A percentile compares a stretch with the other conserved stretches of the same genome.
phyloP scores from a whole-genome alignment of 441 rosid species.

The Populus hybrid region DNA sequence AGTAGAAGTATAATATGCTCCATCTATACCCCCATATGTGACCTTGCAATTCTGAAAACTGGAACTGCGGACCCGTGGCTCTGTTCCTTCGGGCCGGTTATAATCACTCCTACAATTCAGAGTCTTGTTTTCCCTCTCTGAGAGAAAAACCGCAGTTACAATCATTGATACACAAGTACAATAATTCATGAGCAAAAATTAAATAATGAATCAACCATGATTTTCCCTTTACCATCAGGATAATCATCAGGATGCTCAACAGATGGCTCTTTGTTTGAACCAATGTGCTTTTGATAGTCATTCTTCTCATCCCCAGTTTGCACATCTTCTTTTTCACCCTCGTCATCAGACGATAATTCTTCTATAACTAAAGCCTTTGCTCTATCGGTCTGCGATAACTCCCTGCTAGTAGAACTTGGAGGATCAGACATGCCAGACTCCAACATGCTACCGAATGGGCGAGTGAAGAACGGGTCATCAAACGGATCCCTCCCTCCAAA shows the following conservation, averaged over 20 bases:
- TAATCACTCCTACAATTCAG: conserved; percentile 29
- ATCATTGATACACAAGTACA: background rate
- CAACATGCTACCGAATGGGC: conserved; percentile 45
- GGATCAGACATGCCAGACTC: conserved; percentile 24
- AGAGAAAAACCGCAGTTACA: conserved; percentile 20
- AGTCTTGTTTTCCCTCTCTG: conserved; percentile 36
- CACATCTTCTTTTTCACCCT: conserved; percentile 25
- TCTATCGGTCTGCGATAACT: conserved; percentile 12
- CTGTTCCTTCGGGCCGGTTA: conserved; percentile 25
- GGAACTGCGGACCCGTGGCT: conserved; percentile 30
- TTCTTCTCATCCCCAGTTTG: conserved; percentile 9
- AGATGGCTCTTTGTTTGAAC: conserved; percentile 41
- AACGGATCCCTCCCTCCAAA: conserved; percentile 73
- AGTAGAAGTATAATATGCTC: conserved; percentile 72
- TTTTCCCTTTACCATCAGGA: conserved; percentile 32
- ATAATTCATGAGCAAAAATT: background rate
- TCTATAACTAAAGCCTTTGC: conserved; percentile 54
- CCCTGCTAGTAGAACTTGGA: conserved; percentile 20
- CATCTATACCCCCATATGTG: conserved; percentile 76
- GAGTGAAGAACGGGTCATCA: conserved; percentile 66
- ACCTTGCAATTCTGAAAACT: conserved; percentile 51
- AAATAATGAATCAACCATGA: background rate
- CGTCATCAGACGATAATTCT: conserved; percentile 59
- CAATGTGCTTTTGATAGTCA: conserved; percentile 1
- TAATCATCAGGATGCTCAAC: conserved; percentile 74